These are phyloP conservation scores for Yarrowia alimentaria DNA, from an alignment of 805 yeast genomes.

Conservation along the genomic window DNA sequence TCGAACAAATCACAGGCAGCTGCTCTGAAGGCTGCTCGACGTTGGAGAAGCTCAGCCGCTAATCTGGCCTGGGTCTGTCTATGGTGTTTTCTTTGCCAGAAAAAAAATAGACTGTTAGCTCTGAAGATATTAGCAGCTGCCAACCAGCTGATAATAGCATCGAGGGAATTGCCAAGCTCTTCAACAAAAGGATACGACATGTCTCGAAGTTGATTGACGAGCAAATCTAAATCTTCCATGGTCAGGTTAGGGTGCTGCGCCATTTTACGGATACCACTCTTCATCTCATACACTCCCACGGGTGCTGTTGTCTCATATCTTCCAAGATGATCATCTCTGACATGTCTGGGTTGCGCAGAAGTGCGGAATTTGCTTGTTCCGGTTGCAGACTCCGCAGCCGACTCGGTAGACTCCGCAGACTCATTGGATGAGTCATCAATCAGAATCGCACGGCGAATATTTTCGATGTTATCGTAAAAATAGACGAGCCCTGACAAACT, in stretches of 20 bases:
- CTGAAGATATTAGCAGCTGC: constrained; percentile 23
- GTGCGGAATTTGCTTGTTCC: no score
- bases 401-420: no score
- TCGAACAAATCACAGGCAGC: constrained; percentile 11
- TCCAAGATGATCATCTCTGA: no score
- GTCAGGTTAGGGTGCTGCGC: constrained; percentile 2
- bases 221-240: neutral
- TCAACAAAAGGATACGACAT: constrained; percentile 8
- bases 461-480: constrained; percentile 19
- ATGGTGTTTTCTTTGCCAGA: constrained; percentile 2
- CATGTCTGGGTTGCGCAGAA: no score
- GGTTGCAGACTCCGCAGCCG: no score
- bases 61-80: neutral
- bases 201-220: neutral
- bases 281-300: constrained; percentile 20
- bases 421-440: neutral
- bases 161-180: neutral
- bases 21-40: constrained; percentile 1
- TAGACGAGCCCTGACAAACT: constrained; percentile 14
- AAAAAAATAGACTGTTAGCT: neutral
- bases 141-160: constrained; percentile 10
- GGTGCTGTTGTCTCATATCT: neutral
- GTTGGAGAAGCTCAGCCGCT: constrained; percentile 4
- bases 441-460: constrained; percentile 13
- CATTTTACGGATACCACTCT: neutral